These are phyloP conservation scores for Panaeolus papilionaceus DNA, from an alignment of 768 basidiomycete species.

Conservation along the genomic window DNA sequence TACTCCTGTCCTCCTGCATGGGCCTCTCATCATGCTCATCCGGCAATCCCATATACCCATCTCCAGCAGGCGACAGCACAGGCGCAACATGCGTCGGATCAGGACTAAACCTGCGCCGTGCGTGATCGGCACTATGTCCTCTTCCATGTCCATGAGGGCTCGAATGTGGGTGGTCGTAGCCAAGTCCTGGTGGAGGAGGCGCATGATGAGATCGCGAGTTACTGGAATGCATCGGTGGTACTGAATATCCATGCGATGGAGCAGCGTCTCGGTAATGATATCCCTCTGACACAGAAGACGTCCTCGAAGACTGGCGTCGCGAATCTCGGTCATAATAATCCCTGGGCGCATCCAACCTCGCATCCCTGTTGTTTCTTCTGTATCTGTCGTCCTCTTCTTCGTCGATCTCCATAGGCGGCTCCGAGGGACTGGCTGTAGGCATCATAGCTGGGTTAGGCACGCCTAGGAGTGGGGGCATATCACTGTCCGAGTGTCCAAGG, in stretches of 20 bases:
- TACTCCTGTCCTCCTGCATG: background rate
- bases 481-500: constrained; percentile 1
- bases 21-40: background rate
- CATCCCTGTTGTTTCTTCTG: background rate
- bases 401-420: constrained; percentile 9
- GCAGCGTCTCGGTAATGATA: background rate
- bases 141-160: background rate
- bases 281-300: background rate
- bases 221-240: background rate
- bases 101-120: background rate
- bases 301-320: background rate
- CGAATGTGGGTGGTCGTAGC: background rate
- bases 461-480: background rate
- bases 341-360: background rate
- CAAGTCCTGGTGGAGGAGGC: background rate
- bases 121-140: background rate
- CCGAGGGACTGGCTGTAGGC: constrained; percentile 8
- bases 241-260: background rate
- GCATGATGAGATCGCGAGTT: background rate
- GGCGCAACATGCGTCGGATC: background rate
- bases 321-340: background rate
- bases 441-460: background rate
- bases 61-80: constrained; percentile 1
- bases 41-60: constrained; percentile 5
- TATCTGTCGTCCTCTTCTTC: constrained; percentile 1